These are phyloP conservation scores for Malbranchea zuffiana DNA, from an alignment of 2,329 filamentous ascomycete genomes.

Conservation along the genomic window DNA sequence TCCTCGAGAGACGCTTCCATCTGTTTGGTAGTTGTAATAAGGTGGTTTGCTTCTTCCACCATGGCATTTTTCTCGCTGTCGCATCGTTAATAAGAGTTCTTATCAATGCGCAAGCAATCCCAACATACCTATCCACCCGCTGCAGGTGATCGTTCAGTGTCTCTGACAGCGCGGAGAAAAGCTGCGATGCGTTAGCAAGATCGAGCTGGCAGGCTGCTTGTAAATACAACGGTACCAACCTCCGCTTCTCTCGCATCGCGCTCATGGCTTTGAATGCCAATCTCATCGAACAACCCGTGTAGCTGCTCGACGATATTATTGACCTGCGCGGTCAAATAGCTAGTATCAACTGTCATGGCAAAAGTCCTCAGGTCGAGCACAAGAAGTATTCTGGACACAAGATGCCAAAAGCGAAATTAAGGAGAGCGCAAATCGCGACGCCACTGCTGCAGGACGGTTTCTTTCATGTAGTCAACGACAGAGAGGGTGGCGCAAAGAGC, in stretches of 20 bases:
- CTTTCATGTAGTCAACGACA: slow-evolving; percentile 1
- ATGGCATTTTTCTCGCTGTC: slow-evolving; percentile 73
- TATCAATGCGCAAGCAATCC: not conserved
- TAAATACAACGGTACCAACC: slow-evolving; percentile 43
- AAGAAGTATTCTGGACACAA: not conserved
- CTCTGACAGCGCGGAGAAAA: slow-evolving; percentile 84
- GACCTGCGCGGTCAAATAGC: slow-evolving; percentile 89
- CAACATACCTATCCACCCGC: slow-evolving; percentile 56
- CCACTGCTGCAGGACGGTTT: not conserved
- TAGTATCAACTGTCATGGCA: slow-evolving; percentile 63
- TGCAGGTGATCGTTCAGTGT: slow-evolving; percentile 84
- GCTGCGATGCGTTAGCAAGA: slow-evolving; percentile 39
- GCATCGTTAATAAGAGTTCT: slow-evolving; percentile 7
- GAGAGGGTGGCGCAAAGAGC: slow-evolving; percentile 3
- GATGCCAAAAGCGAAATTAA: not conserved
- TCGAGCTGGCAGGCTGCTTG: not conserved
- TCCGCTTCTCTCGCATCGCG: slow-evolving; percentile 81
- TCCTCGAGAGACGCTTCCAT: slow-evolving; percentile 89
- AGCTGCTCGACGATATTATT: slow-evolving; percentile 86
- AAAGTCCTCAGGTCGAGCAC: not conserved
- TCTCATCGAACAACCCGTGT: slow-evolving; percentile 92
- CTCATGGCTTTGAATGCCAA: slow-evolving; percentile 88
- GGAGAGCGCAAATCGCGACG: not conserved
- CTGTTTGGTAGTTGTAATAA: slow-evolving; percentile 77
- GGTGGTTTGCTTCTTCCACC: slow-evolving; percentile 76